phyloP scores from a whole-genome alignment of 2,329 filamentous ascomycete genomes.

The Aschersonia sp. region DNA sequence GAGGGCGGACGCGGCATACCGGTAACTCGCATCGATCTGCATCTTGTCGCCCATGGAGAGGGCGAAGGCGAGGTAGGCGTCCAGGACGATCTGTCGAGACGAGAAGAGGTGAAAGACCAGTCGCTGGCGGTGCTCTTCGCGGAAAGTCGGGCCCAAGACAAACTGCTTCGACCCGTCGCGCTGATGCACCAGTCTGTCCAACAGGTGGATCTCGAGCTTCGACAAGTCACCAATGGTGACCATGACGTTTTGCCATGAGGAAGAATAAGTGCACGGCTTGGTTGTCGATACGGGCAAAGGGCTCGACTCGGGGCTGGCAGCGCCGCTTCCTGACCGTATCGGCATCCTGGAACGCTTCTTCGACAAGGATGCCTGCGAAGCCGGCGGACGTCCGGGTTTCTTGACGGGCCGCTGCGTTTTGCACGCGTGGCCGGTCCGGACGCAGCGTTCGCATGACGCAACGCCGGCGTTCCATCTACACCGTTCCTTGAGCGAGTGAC shows the following conservation, averaged over 20 bases:
- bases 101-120: conserved; percentile 6
- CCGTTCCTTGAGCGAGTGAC: conserved; percentile 12
- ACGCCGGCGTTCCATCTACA: conserved; percentile 7
- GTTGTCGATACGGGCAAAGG: background rate
- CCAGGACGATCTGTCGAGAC: conserved; percentile 2
- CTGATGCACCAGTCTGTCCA: conserved; percentile 5
- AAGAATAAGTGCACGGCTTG: background rate
- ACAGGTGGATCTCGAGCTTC: conserved; percentile 1
- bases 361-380: background rate
- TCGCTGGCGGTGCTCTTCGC: conserved; percentile 5
- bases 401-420: conserved; percentile 5
- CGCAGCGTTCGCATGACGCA: conserved; percentile 9
- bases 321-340: background rate
- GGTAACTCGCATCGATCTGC: conserved; percentile 3
- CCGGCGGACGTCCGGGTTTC: conserved; percentile 7
- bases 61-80: conserved; percentile 9
- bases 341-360: background rate
- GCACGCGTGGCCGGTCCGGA: conserved; percentile 8
- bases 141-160: conserved; percentile 10
- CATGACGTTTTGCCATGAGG: background rate
- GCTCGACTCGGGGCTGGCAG: background rate
- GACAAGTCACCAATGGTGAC: background rate
- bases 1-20: conserved; percentile 8
- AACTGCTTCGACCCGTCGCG: conserved; percentile 7
- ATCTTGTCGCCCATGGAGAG: conserved; percentile 4